phyloP scores from a whole-genome alignment of 768 basidiomycete species.

The Naganishia friedmannii region DNA sequence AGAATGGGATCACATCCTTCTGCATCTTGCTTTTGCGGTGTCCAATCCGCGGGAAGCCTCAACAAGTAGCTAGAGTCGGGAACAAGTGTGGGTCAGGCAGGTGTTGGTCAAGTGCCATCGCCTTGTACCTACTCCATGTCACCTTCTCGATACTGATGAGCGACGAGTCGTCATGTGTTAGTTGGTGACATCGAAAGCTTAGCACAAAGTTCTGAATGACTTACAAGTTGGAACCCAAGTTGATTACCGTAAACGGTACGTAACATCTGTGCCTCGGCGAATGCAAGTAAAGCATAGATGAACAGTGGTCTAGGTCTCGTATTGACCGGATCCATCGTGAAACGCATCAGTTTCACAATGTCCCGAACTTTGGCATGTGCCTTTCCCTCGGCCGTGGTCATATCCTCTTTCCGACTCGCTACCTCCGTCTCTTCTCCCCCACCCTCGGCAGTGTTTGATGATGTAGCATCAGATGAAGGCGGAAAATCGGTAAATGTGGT shows the following conservation, averaged over 20 bases:
- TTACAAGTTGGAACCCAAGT: constrained; percentile 59
- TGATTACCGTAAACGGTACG: constrained; percentile 43
- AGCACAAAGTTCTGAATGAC: constrained; percentile 42
- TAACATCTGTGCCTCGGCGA: constrained; percentile 40
- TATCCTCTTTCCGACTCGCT: constrained; percentile 2
- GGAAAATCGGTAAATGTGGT: constrained; percentile 58
- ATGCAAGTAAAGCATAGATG: constrained; percentile 55
- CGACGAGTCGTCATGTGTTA: constrained; percentile 41
- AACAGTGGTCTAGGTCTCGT: constrained; percentile 65
- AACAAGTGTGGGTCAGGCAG: neutral
- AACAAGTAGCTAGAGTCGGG: constrained; percentile 63
- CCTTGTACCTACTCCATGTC: constrained; percentile 64
- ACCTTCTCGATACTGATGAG: constrained; percentile 55
- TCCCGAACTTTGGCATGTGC: neutral
- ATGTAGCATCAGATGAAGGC: neutral
- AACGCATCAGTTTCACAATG: constrained; percentile 59
- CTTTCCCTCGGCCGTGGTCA: neutral
- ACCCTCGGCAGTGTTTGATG: neutral
- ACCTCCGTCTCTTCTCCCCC: constrained; percentile 57
- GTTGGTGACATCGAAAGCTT: constrained; percentile 50
- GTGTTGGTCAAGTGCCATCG: neutral
- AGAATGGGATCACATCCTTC: constrained; percentile 61
- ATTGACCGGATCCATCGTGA: constrained; percentile 75
- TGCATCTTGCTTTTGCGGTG: constrained; percentile 57
- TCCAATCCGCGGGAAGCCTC: constrained; percentile 68